These are phyloP conservation scores for Cryphonectria naterciae DNA, from an alignment of 2,329 filamentous ascomycete genomes.

Conservation along the genomic window DNA sequence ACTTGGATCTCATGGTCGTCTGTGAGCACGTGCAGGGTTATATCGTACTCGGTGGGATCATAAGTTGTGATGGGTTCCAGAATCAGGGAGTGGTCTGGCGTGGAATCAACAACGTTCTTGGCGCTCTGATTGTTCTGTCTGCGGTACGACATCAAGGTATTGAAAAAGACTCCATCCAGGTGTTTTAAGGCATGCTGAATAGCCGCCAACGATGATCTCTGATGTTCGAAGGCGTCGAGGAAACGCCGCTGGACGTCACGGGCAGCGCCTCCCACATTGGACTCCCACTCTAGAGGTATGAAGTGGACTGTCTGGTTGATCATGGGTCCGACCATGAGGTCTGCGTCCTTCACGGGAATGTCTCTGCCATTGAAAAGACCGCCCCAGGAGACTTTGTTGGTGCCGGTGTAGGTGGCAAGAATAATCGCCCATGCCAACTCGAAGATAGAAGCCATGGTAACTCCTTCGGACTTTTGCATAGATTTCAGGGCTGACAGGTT, in stretches of 20 bases:
- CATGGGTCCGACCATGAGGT: slow-evolving; percentile 33
- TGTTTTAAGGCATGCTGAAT: slow-evolving; percentile 14
- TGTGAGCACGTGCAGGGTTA: slow-evolving; percentile 13
- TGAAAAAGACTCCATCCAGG: background rate
- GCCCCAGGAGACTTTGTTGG: slow-evolving; percentile 28
- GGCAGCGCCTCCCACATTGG: slow-evolving; percentile 2
- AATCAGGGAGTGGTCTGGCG: background rate
- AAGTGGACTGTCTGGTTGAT: slow-evolving; percentile 12
- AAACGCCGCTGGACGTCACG: slow-evolving; percentile 10
- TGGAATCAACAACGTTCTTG: too few relatives aligned
- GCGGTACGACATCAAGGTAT: background rate
- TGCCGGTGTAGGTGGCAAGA: slow-evolving; percentile 21
- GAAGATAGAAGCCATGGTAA: slow-evolving; percentile 32
- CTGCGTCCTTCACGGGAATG: slow-evolving; percentile 32
- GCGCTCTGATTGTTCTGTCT: background rate
- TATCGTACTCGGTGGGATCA: slow-evolving; percentile 14
- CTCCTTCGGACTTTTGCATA: slow-evolving; percentile 23
- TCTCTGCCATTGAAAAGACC: slow-evolving; percentile 35
- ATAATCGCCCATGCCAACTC: slow-evolving; percentile 29
- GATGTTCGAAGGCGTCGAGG: slow-evolving; percentile 15
- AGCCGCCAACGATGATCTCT: slow-evolving; percentile 8
- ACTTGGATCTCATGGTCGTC: slow-evolving; percentile 6
- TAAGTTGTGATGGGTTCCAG: slow-evolving; percentile 6
- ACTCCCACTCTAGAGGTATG: background rate
- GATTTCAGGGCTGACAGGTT: background rate